Conservation (phyloP, 2,329 filamentous ascomycete genomes). For the Pseudohalonectria lignicola region DNA sequence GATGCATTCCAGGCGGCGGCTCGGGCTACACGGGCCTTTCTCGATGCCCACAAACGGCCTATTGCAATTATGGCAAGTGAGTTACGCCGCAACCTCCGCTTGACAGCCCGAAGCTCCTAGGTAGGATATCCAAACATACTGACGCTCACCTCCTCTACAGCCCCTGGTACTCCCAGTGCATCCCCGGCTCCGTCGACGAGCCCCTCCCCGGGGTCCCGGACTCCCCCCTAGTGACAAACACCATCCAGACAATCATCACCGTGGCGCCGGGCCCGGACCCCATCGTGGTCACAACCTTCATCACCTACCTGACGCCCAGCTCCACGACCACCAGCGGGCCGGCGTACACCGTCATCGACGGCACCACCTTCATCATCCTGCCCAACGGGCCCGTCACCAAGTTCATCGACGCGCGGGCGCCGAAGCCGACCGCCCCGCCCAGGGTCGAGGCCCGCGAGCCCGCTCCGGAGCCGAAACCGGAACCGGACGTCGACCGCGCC, state of each 20-base stretch:
- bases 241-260: constrained; percentile 5
- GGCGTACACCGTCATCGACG: constrained; percentile 2
- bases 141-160: neutral
- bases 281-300: constrained; percentile 4
- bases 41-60: neutral
- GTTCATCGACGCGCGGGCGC: neutral
- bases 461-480: neutral
- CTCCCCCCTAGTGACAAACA: constrained; percentile 4
- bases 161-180: constrained; percentile 7
- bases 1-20: neutral
- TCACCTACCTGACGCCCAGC: constrained; percentile 4
- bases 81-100: neutral
- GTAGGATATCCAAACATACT: neutral
- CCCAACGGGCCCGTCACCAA: neutral
- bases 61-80: neutral
- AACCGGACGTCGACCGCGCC: neutral
- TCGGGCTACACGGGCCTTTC: neutral
- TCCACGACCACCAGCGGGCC: constrained; percentile 1
- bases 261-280: constrained; percentile 2
- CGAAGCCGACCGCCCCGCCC: constrained; percentile 4
- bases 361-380: constrained; percentile 1
- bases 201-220: constrained; percentile 4
- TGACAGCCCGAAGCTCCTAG: neutral
- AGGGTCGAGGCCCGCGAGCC: neutral
- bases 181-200: constrained; percentile 2